phyloP scores from a whole-genome alignment of 2,329 filamentous ascomycete genomes.

The Metarhizium robertsii region DNA sequence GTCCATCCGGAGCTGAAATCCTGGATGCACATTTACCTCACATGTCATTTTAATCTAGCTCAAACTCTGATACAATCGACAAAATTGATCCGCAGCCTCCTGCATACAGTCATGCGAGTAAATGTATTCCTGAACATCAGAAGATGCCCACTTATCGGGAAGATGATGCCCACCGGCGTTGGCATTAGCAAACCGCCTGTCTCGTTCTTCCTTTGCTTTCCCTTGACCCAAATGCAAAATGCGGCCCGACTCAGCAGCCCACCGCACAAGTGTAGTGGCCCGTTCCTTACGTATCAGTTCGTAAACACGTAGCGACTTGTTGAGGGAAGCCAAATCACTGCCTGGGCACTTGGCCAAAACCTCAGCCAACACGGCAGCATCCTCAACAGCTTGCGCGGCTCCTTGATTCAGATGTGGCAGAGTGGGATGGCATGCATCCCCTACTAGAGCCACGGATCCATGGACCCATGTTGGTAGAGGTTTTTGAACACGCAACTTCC shows the following conservation, averaged over 20 bases:
- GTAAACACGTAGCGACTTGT: constrained; percentile 43
- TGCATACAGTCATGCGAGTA: constrained; percentile 53
- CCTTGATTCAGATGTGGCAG: constrained; percentile 58
- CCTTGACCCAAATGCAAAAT: constrained; percentile 47
- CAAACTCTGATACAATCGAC: constrained; percentile 31
- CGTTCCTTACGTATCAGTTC: constrained; percentile 47
- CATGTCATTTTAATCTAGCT: background rate
- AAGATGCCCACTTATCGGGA: constrained; percentile 61
- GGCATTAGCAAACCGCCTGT: constrained; percentile 43
- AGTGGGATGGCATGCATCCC: constrained; percentile 58
- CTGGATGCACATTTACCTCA: too few relatives aligned
- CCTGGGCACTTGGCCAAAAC: constrained; percentile 33
- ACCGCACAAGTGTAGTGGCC: constrained; percentile 41
- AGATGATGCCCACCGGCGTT: constrained; percentile 35
- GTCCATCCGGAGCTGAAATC: too few relatives aligned
- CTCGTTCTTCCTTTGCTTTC: constrained; percentile 45
- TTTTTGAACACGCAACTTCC: constrained; percentile 51
- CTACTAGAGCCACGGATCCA: constrained; percentile 46
- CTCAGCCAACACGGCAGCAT: constrained; percentile 50
- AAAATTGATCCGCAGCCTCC: constrained; percentile 42
- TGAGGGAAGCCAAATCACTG: constrained; percentile 28
- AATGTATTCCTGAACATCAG: constrained; percentile 56
- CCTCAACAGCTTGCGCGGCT: constrained; percentile 57
- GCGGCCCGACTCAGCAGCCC: constrained; percentile 41
- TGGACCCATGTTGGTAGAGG: constrained; percentile 49